These are phyloP conservation scores for Diaporthe velutina DNA, from an alignment of 2,329 filamentous ascomycete genomes.

Conservation along the genomic window DNA sequence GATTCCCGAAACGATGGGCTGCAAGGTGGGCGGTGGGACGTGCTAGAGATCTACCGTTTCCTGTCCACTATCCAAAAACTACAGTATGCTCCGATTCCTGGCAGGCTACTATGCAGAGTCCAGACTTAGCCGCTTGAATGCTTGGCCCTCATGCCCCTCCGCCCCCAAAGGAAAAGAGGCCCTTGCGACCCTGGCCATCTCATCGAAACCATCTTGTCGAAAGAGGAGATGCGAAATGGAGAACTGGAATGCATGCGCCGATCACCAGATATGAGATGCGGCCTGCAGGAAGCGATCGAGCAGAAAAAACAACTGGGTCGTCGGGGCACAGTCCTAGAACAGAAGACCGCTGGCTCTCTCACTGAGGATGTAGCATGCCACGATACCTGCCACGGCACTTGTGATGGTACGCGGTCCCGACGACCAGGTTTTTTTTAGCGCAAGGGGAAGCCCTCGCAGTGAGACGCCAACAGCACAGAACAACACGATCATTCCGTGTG, in stretches of 20 bases:
- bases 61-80: not conserved
- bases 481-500: not conserved
- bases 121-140: not conserved
- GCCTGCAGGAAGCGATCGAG: constrained; percentile 29
- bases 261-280: constrained; percentile 29
- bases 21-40: constrained; percentile 1
- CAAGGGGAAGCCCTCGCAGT: not conserved
- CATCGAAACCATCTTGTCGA: constrained; percentile 13
- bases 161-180: not conserved
- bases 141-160: not conserved
- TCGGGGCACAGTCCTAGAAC: not conserved
- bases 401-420: not conserved
- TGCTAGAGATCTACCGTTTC: not conserved
- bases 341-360: constrained; percentile 1
- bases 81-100: not conserved
- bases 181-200: constrained; percentile 24
- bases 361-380: not conserved
- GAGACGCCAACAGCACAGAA: not conserved
- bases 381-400: not conserved
- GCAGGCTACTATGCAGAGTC: not conserved
- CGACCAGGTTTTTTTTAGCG: not conserved
- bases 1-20: constrained; percentile 17
- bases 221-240: constrained; percentile 10
- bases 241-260: constrained; percentile 31
- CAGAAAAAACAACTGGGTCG: constrained; percentile 11